A percentile compares a stretch with the other conserved stretches of the same genome.
These are phyloP conservation scores for Tylopilus orsonianus DNA, from an alignment of 1,284 basidiomycete species.

Conservation along the genomic window DNA sequence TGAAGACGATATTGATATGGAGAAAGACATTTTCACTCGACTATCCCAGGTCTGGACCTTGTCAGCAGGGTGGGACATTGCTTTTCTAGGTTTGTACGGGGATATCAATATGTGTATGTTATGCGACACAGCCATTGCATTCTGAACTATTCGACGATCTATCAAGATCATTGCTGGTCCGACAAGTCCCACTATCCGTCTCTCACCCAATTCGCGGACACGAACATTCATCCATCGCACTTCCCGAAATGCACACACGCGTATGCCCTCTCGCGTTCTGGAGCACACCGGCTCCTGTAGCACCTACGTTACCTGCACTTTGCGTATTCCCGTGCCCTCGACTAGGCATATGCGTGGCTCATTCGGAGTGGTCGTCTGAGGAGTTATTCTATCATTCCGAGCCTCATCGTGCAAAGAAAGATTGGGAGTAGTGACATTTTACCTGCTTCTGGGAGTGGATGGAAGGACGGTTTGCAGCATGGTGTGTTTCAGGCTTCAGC, in stretches of 20 bases:
- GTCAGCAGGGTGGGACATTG: conserved; percentile 70
- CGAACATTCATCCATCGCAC: conserved; percentile 51
- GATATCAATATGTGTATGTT: background rate
- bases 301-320: conserved; percentile 63
- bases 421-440: conserved; percentile 52
- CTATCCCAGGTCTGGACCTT: conserved; percentile 57
- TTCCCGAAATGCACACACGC: conserved; percentile 70
- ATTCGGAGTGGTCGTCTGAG: conserved; percentile 52
- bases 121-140: background rate
- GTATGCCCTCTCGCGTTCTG: conserved; percentile 55
- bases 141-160: conserved; percentile 2
- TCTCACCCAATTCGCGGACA: conserved; percentile 20
- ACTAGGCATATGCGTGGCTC: conserved; percentile 74
- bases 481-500: conserved; percentile 43
- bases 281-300: conserved; percentile 53
- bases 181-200: conserved; percentile 48
- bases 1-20: conserved; percentile 82
- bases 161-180: conserved; percentile 71
- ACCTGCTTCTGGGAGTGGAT: conserved; percentile 50
- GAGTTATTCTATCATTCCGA: conserved; percentile 63
- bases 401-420: conserved; percentile 63
- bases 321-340: conserved; percentile 73
- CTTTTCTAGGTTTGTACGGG: conserved; percentile 62
- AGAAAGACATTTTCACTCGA: conserved; percentile 57
- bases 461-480: conserved; percentile 50